Percentiles rank a stretch among this genome's conserved stretches.
Conservation (phyloP, 345 rosid genomes). For the Cochlearia excelsa region DNA sequence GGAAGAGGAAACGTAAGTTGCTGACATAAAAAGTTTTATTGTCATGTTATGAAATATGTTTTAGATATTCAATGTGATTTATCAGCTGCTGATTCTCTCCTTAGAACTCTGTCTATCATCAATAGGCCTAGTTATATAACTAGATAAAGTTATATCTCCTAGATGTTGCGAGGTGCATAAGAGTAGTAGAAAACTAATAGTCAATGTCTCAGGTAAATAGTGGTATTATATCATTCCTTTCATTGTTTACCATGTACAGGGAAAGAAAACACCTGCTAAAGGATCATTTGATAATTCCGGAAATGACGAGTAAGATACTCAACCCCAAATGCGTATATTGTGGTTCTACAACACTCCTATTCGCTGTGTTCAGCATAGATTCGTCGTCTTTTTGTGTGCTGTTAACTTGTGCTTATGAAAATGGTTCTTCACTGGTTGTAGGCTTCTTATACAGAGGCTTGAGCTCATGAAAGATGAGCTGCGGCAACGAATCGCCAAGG, state of each 20-base stretch:
- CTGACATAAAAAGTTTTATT: conserved; percentile 14
- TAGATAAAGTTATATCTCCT: too few species aligned
- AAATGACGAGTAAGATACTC: conserved; percentile 87
- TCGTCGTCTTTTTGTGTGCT: background rate
- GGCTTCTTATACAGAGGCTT: conserved; percentile 95
- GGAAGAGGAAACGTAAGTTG: conserved; percentile 78
- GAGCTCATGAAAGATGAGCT: conserved; percentile 93
- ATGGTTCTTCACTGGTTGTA: conserved; percentile 33
- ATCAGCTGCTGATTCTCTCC: too few species aligned
- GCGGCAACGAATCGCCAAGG: conserved; percentile 92
- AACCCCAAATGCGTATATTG: conserved; percentile 14
- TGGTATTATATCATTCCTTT: background rate
- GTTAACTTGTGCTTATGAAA: conserved; percentile 9
- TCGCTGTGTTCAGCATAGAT: background rate
- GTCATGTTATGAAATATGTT: too few species aligned
- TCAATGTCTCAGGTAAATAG: too few species aligned
- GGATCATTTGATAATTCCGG: conserved; percentile 92
- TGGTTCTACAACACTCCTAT: background rate
- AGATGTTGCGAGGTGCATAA: too few species aligned
- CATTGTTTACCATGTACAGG: conserved; percentile 27
- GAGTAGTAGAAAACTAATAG: too few species aligned
- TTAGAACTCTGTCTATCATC: too few species aligned
- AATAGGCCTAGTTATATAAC: too few species aligned
- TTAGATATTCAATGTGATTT: too few species aligned
- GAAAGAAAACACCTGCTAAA: conserved; percentile 61